phyloP scores from a whole-genome alignment of 2,329 filamentous ascomycete species.

The Dryadomyces quercus-mongolicae region DNA sequence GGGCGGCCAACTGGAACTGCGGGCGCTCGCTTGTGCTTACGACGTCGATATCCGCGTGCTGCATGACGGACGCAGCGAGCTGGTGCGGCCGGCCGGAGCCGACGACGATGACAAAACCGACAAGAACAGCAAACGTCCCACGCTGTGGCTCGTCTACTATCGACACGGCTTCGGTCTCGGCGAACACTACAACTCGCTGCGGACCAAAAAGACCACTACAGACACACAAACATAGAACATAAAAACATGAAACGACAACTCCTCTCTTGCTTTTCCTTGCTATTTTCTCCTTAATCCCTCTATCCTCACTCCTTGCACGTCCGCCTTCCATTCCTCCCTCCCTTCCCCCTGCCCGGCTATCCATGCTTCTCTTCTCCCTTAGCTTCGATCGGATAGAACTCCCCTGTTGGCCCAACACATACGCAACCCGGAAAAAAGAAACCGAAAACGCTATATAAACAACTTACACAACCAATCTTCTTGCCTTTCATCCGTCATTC shows the following conservation, averaged over 20 bases:
- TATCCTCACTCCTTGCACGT: neutral
- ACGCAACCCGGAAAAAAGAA: too few relatives aligned
- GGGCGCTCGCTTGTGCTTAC: slow-evolving; percentile 73
- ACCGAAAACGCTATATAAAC: neutral
- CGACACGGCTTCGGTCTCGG: slow-evolving; percentile 86
- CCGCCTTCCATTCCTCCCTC: neutral
- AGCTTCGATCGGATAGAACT: too few relatives aligned
- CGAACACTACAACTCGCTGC: slow-evolving; percentile 92
- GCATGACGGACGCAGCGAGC: slow-evolving; percentile 72
- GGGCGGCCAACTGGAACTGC: slow-evolving; percentile 86
- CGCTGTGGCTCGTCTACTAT: slow-evolving; percentile 90
- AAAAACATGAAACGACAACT: too few relatives aligned
- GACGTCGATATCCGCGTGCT: slow-evolving; percentile 72
- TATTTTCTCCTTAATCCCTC: neutral
- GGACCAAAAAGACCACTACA: slow-evolving; percentile 22
- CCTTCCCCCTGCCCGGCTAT: neutral
- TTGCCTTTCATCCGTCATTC: neutral
- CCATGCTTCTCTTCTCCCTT: neutral
- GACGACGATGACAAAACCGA: slow-evolving; percentile 15
- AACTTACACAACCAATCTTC: neutral
- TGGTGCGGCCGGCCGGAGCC: slow-evolving; percentile 45
- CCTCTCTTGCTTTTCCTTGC: neutral
- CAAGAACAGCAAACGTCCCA: slow-evolving; percentile 26
- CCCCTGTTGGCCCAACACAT: too few relatives aligned
- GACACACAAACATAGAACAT: too few relatives aligned